phyloP scores from a whole-genome alignment of 2,329 filamentous ascomycete species.

The Fusarium pseudonygamai region DNA sequence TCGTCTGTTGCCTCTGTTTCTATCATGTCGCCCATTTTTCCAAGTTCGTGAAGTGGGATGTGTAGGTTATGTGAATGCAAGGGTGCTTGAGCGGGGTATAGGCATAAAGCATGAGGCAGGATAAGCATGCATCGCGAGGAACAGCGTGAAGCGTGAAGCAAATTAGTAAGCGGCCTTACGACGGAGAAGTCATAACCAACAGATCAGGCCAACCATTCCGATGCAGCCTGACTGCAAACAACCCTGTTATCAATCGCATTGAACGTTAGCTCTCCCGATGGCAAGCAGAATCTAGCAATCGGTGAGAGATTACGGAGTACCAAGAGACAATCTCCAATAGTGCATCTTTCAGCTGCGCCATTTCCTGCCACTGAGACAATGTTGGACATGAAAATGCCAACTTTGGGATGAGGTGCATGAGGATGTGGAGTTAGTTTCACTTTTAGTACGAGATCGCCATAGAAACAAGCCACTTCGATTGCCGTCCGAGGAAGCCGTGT shows the following conservation, averaged over 20 bases:
- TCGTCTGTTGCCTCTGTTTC: not conserved
- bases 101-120: not conserved
- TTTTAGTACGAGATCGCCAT: not conserved
- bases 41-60: fast-evolving
- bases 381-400: not conserved
- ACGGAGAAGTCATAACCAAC: not conserved
- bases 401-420: not conserved
- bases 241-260: not conserved
- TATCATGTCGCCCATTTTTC: not conserved
- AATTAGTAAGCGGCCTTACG: not conserved
- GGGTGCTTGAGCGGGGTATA: not conserved
- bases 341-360: not conserved
- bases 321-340: not conserved
- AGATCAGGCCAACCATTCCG: not conserved
- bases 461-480: not conserved
- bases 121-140: not conserved
- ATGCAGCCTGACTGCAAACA: not conserved
- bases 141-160: too few relatives aligned
- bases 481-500: not conserved
- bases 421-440: not conserved
- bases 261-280: not conserved
- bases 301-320: not conserved
- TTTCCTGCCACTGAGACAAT: not conserved
- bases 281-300: not conserved
- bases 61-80: too few relatives aligned